Evolutionary conservation across 2,329 filamentous ascomycete species (phyloP), one percentile per base, ranked within the genome.

Genomic region (Colletotrichum eremochloae): DNA sequence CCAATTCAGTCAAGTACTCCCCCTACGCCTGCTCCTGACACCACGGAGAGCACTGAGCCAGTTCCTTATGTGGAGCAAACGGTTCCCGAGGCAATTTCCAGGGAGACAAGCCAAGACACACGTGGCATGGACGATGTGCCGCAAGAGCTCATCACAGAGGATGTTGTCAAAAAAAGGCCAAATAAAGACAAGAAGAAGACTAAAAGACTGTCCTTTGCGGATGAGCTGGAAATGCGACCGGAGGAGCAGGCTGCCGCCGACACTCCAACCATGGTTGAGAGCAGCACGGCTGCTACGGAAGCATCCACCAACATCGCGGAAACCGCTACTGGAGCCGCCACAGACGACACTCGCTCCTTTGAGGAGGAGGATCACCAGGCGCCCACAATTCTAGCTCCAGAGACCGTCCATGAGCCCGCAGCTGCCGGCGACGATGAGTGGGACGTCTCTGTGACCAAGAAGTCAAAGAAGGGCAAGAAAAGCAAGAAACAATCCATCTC

Each of bases 161-260:
- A 52, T 6, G 14, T 42, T 29, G 36, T 40, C n/a, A 46, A 63
- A 18, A 76, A 77, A 52, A 76, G 73, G 67, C 73, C 74, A 20
- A 74, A 73, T 67, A 74, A 78, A 50, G 76, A 77, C 62, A 79
- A 78, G 73, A 78, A 78, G 58, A 77, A 78, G 68, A 68, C 72
- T 31, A 78, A 77, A 70, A 75, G 72, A 44, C 69, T 53, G 8
- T 55, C 24, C 18, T 40, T 29, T 38, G 24, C 56, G 29, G 40
- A 57, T 11, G 53, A 18, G 5, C 33, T 42, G 24, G 42, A 29
- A 5, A 29, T 15, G 14, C 15, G n/a, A 33, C 24, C 52, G 7
- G 33, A 62, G 29, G 31, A 75, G 52, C 62, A 31, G 42, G n/a
- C 56, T 29, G 33, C 20, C 31, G 20, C 31, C 33, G 20, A n/a